Base-by-base conservation (phyloP, 2,329 filamentous ascomycete species). In the Fusarium compactum region DNA sequence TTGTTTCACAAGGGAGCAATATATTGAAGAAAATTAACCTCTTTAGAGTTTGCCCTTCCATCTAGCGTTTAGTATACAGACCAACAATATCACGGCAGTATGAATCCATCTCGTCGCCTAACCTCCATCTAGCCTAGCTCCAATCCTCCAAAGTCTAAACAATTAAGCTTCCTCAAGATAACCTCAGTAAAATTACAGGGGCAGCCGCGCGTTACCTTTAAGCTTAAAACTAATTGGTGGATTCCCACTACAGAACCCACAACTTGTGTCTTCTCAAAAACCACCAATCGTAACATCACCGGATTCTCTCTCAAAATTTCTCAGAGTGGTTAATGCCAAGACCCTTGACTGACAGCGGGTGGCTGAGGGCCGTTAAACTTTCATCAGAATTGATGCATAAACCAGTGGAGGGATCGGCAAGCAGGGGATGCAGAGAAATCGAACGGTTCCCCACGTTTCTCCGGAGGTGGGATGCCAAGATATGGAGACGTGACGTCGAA, bases 391-490 rank as follows among this genome's bases (percentile, higher is more conserved):
- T 16, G 2, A 8, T 34, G 40, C 22, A 40, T 27, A 50, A 66
- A 67, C 38, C n/a, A 2, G 63, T 51, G 47, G 63, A 25, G 62
- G 22, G 62, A 66, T 66, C 63, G 40, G 48, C 55, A 64, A 32
- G 7, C 40, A 24, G 40, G 59, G 40, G 24, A 48, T 27, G 38
- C 29, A 40, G 30, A 20, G 25, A 60, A 22, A 24, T 67, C 55
- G 20, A 22, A 48, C 62, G 63, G 38, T 50, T 66, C 62, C 62
- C 63, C 63, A 66, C 63, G 62, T 66, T 29, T 66, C 48, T 66
- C 55, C 55, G 52, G 48, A 62, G 43, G 30, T 30, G 30, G 25
- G n/a, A 25, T 50, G 62, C 55, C 63, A 66, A 66, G 63, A 25
- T 50, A 66, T 62, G 62, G 62, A 30, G 27, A 44, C 40, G 38